Evolutionary conservation across 1,284 basidiomycete genomes (phyloP).

Genomic region (Hymenochaete sp.): DNA sequence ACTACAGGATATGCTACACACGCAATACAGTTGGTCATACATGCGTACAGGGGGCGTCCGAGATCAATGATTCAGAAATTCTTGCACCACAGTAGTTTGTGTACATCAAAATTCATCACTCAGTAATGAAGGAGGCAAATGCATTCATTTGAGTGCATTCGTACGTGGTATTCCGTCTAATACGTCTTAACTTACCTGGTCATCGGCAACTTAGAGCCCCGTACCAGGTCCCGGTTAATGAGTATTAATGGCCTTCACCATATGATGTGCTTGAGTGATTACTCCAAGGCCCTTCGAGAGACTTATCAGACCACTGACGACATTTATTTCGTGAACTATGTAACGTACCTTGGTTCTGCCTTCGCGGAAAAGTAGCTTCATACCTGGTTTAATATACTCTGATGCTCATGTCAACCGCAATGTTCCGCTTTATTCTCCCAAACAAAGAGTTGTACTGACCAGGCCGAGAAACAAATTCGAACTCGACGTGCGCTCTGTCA

Average conservation of each 20-base stretch:
- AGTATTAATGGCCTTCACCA: not conserved
- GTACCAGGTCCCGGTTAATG: not conserved
- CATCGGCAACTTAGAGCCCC: not conserved
- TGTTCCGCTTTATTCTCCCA: no score
- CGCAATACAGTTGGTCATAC: no score
- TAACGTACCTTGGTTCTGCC: constrained; percentile 78
- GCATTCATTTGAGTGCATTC: not conserved
- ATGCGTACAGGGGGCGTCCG: no score
- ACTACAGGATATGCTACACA: no score
- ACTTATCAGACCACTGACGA: not conserved
- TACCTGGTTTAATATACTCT: constrained; percentile 86
- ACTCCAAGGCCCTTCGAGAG: constrained; percentile 34
- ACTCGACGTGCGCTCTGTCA: constrained; percentile 81
- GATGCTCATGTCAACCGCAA: no score
- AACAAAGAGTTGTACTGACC: no score
- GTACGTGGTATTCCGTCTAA: not conserved
- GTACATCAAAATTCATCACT: not conserved
- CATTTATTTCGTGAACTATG: not conserved
- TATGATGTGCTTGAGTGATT: constrained; percentile 26
- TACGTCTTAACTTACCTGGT: not conserved
- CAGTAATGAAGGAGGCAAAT: not conserved
- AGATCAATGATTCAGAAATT: no score
- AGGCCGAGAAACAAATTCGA: constrained; percentile 87
- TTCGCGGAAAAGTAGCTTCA: constrained; percentile 86
- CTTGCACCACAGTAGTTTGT: no score